phyloP scores from a whole-genome alignment of 164 flowering plant species.

The Tetrastigma voinierianum region DNA sequence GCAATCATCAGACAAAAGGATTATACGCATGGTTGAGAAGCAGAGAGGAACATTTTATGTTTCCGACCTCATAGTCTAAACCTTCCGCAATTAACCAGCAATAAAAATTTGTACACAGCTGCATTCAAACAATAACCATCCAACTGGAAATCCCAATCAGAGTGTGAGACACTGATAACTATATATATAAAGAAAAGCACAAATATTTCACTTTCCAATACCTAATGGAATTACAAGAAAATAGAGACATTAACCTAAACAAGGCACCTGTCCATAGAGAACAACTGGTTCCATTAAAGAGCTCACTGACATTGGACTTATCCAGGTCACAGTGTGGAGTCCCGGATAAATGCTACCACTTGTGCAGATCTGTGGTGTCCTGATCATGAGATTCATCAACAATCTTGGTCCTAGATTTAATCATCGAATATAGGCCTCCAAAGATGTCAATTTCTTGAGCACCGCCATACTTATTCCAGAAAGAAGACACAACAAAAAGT shows the following conservation, averaged over 20 bases:
- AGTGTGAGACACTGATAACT: background rate
- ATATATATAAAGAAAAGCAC: background rate
- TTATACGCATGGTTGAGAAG: slow-evolving; percentile 58
- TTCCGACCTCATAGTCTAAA: slow-evolving; percentile 95
- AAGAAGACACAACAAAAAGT: background rate
- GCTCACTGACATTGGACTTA: slow-evolving; percentile 53
- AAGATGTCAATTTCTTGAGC: background rate
- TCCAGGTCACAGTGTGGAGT: slow-evolving; percentile 35
- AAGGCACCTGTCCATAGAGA: background rate
- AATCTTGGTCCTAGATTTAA: slow-evolving; percentile 62
- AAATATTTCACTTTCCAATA: background rate
- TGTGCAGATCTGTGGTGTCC: slow-evolving; percentile 92
- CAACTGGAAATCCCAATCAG: too few species aligned
- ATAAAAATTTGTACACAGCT: slow-evolving; percentile 88
- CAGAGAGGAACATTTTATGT: slow-evolving; percentile 69
- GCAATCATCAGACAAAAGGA: slow-evolving; percentile 86
- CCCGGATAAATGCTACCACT: slow-evolving; percentile 60
- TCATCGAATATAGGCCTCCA: background rate
- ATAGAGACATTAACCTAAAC: background rate
- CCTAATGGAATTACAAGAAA: background rate
- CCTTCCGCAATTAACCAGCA: slow-evolving; percentile 95
- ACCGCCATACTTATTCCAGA: background rate
- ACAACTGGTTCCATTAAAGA: background rate
- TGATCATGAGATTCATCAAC: slow-evolving; percentile 80
- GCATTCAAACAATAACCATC: slow-evolving; percentile 10